These are phyloP conservation scores for Thinopyrum elongatum DNA, from an alignment of 176 grass and related monocot genomes.

Conservation along the genomic window DNA sequence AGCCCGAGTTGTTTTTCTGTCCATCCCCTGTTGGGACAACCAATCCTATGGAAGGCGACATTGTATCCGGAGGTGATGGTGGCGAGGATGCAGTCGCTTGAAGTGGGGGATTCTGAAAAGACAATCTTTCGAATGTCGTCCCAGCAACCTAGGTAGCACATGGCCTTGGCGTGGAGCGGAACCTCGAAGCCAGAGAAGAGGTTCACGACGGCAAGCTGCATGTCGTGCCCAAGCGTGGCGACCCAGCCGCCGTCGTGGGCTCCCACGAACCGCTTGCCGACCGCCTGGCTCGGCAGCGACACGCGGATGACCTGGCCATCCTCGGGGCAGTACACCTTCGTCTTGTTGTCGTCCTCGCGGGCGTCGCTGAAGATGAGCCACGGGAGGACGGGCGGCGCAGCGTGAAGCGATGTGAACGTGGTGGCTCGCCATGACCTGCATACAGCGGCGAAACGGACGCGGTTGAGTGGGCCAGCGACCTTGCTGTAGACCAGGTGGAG, in stretches of 20 bases:
- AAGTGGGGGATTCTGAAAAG: not conserved
- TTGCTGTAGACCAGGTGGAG: not conserved
- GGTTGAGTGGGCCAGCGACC: not conserved
- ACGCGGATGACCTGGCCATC: not conserved
- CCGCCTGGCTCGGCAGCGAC: not conserved
- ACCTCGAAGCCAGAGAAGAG: not conserved
- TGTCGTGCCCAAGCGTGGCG: not conserved
- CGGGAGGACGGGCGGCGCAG: not conserved
- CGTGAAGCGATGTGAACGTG: rapidly evolving
- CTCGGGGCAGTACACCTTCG: not conserved
- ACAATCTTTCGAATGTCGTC: not conserved
- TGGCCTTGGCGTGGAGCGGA: not conserved
- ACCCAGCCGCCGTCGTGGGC: not conserved
- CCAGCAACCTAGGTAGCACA: not conserved
- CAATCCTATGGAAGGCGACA: not conserved
- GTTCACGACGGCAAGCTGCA: not conserved
- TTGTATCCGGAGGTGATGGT: not conserved
- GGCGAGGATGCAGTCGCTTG: not conserved
- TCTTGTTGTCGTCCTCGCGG: not conserved
- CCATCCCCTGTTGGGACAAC: not conserved
- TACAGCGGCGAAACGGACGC: not conserved
- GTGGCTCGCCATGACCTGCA: not conserved
- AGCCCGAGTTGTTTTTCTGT: not conserved
- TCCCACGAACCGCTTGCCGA: not conserved
- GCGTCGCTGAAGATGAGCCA: not conserved